Conservation (phyloP, 495 filamentous ascomycete species). For the Neurospora sp. region DNA sequence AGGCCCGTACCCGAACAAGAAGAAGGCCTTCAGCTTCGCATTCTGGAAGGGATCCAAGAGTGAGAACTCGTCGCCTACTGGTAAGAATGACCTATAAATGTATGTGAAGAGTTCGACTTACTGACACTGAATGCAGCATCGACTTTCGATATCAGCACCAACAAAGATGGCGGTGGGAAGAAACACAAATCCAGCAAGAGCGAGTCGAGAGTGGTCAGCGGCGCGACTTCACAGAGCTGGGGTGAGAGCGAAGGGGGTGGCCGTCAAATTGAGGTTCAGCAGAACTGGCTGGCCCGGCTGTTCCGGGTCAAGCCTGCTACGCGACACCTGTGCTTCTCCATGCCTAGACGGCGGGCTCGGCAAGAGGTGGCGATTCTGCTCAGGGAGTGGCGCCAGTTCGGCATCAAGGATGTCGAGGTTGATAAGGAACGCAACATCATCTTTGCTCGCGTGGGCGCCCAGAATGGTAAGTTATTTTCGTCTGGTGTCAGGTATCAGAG, state of each 20-base stretch:
- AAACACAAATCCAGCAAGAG: conserved; percentile 4
- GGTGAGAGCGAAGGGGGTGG: conserved; percentile 10
- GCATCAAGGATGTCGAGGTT: conserved; percentile 63
- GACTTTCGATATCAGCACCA: neutral
- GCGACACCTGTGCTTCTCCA: conserved; percentile 60
- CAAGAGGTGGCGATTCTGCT: conserved; percentile 66
- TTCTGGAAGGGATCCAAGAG: conserved; percentile 37
- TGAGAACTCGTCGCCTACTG: conserved; percentile 26
- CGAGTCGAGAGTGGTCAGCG: neutral
- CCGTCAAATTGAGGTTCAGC: conserved; percentile 48
- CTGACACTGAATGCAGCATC: conserved; percentile 6
- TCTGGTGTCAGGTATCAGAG: conserved; percentile 1
- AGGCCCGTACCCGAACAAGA: conserved; percentile 19
- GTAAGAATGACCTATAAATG: conserved; percentile 14
- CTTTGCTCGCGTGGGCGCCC: conserved; percentile 59
- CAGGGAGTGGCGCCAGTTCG: conserved; percentile 68
- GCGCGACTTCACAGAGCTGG: conserved; percentile 8
- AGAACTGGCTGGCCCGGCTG: conserved; percentile 79
- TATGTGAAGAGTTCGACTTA: neutral
- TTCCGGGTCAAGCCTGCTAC: conserved; percentile 81
- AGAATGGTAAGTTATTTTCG: conserved; percentile 56
- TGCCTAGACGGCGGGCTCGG: conserved; percentile 56
- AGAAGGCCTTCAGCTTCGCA: conserved; percentile 36
- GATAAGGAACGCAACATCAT: conserved; percentile 65
- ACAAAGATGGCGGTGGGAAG: conserved; percentile 6